Evolutionary conservation across 1,284 basidiomycete species (phyloP), one percentile per base, ranked within the genome.

Genomic region (Wolfiporia cocos): DNA sequence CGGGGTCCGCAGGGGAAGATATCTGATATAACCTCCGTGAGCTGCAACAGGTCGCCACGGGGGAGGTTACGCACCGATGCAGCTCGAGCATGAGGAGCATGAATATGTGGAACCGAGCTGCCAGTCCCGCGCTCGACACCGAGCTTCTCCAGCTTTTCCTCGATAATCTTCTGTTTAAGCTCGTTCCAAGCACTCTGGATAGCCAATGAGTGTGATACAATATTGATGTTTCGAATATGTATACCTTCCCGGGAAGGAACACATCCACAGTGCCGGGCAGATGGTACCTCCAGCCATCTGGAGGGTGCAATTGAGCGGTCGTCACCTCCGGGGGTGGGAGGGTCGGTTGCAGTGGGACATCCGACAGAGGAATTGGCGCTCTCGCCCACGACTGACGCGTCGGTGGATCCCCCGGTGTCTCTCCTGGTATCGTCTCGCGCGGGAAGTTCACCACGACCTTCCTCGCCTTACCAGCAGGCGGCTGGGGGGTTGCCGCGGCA

Each of bases 1-100:
- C 81, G 31, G 87, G 86, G 57, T 89, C 86, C 5, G 86, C 86
- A 19, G 87, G 86, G 17, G 86, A 88, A 2, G 86, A 90, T 62
- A 90, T 86, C 86, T 90, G 54, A n/a, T 33, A 15, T 42, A 28
- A 28, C 17, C 21, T 46, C 30, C 50, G 45, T 22, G 30, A 15
- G 21, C 14, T 4, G 3, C 2, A n/a, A 14, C 32, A 41, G 34
- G n/a, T 19, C 26, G 43, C 41, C 34, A 43, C 44, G 43, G 37
- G 44, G 35, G n/a, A n/a, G n/a, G 28, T 18, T 19, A 74, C 79
- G 55, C 61, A 89, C 86, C 51, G 86, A 89, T 43, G 83, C 81
- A 47, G 86, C 84, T 49, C 86, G 76, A 38, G 77, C 81, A 60
- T 87, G 86, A 39, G 84, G 81, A 23, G 76, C 80, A 53, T 76